These are phyloP conservation scores for Leptoxyphium fumago DNA, from an alignment of 2,329 filamentous ascomycete species.

Conservation along the genomic window DNA sequence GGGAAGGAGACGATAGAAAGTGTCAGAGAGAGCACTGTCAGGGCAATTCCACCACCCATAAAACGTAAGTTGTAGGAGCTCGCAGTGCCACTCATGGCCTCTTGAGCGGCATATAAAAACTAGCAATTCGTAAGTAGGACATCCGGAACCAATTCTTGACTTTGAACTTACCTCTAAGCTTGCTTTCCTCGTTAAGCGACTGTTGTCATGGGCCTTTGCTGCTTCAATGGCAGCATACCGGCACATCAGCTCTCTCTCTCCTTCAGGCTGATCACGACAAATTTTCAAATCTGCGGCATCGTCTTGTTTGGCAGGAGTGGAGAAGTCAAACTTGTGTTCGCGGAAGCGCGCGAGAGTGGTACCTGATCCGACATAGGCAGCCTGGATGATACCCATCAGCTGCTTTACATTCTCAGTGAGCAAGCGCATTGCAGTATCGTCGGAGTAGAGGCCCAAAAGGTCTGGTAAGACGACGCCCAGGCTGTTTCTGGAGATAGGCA, in stretches of 20 bases:
- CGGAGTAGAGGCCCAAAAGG: slow-evolving; percentile 60
- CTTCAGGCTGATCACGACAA: neutral
- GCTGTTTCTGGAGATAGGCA: slow-evolving; percentile 81
- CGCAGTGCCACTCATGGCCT: slow-evolving; percentile 72
- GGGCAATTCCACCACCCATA: slow-evolving; percentile 34
- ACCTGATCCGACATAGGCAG: slow-evolving; percentile 45
- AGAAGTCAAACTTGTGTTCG: neutral
- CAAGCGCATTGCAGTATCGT: slow-evolving; percentile 38
- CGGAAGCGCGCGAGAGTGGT: slow-evolving; percentile 9
- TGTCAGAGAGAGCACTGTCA: slow-evolving; percentile 29
- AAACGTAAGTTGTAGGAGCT: slow-evolving; percentile 74
- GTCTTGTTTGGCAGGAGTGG: neutral
- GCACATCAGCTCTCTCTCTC: neutral
- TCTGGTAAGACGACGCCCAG: slow-evolving; percentile 72
- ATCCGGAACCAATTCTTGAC: neutral
- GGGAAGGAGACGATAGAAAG: slow-evolving; percentile 21
- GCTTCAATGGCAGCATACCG: neutral
- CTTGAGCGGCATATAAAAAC: slow-evolving; percentile 61
- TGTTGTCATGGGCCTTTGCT: slow-evolving; percentile 17
- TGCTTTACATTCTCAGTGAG: slow-evolving; percentile 68
- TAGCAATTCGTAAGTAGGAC: slow-evolving; percentile 5
- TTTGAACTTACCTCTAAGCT: neutral
- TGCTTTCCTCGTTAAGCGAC: neutral
- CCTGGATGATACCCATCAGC: slow-evolving; percentile 60
- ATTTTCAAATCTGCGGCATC: neutral